Base-by-base conservation (phyloP, 331 rosid species). In the Arachis monticola region DNA sequence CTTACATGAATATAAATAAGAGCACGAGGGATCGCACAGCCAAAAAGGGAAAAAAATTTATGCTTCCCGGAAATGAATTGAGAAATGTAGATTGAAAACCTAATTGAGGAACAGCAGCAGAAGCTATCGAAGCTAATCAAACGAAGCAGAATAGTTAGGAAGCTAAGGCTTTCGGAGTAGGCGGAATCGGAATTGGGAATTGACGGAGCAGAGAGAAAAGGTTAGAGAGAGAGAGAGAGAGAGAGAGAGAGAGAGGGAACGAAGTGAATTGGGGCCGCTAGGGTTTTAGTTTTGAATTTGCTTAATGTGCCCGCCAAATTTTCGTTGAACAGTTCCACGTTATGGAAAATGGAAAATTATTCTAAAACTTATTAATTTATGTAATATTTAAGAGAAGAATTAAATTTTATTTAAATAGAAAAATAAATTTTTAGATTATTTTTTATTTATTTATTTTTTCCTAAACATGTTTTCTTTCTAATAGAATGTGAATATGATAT, bases 271-370 rank as follows among this genome's bases (percentile, higher is more conserved):
- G 81, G 70, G 77, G 61, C 30, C 51, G 74, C 69, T 83, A 83
- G 87, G 87, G 87, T 83, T 57, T 57, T 6, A 17, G 35, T 57
- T 80, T 83, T 80, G 85, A 84, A 84, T 62, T 80, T 22, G 41
- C 50, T 30, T 32, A 5, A 66, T 7, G 1, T 80, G 84, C 87
- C 87, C 87, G 87, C 87, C 85, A 84, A 77, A 73, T 30, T 68
- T 83, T 50, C 40, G 31, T 2, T 12, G 57, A 35, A 70, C 61
- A 64, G 57, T 51, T 48, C 41, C 41, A 4, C 41, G 30, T 27
- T 27, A 0, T 27, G 30, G 30, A 27, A 27, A 27, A 27, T 27
- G 30, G 30, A 27, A 27, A 27, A 27, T 27, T 27, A 27, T 27
- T 27, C 30, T 27, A 27, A 27, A 27, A 27, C 0, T 27, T 0